Conservation (phyloP, 108 stramenopile genomes). For the Cyclotella baltica region DNA sequence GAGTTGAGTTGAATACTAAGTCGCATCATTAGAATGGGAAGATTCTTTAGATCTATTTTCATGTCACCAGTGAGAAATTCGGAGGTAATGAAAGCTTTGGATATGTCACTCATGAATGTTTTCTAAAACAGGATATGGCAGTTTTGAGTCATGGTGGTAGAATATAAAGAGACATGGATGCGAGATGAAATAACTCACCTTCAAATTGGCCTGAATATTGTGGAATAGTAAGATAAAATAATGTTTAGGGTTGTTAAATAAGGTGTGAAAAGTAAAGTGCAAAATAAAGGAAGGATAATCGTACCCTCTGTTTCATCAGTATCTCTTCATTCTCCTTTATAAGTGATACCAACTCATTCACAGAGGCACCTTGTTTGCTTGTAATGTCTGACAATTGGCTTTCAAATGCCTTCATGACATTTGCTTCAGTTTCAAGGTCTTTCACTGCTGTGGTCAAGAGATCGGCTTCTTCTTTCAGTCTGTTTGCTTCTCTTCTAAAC, state of each 20-base stretch:
- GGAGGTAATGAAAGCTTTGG: slow-evolving; percentile 3
- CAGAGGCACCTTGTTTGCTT: background rate
- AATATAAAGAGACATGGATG: too few relatives aligned
- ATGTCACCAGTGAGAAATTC: slow-evolving; percentile 10
- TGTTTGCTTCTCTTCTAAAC: background rate
- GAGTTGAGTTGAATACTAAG: slow-evolving; percentile 5
- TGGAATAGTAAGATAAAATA: too few relatives aligned
- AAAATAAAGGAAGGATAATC: background rate
- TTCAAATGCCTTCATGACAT: slow-evolving; percentile 3
- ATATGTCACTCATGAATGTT: too few relatives aligned
- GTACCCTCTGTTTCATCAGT: background rate
- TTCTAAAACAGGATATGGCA: too few relatives aligned
- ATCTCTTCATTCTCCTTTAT: slow-evolving; percentile 5
- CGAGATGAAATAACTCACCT: too few relatives aligned
- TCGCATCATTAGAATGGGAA: background rate
- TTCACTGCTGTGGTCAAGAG: background rate
- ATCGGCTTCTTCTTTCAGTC: background rate
- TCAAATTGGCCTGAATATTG: too few relatives aligned
- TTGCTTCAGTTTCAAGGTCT: background rate
- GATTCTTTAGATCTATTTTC: slow-evolving; percentile 1
- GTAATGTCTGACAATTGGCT: slow-evolving; percentile 1
- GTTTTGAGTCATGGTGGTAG: too few relatives aligned
- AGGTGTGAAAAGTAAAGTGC: too few relatives aligned
- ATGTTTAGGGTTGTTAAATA: too few relatives aligned
- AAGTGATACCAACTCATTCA: background rate